A percentile compares a stretch with the other conserved stretches of the same genome.
Evolutionary conservation across 1,284 basidiomycete genomes (phyloP).

Genomic region (Irpex rosettiformis): DNA sequence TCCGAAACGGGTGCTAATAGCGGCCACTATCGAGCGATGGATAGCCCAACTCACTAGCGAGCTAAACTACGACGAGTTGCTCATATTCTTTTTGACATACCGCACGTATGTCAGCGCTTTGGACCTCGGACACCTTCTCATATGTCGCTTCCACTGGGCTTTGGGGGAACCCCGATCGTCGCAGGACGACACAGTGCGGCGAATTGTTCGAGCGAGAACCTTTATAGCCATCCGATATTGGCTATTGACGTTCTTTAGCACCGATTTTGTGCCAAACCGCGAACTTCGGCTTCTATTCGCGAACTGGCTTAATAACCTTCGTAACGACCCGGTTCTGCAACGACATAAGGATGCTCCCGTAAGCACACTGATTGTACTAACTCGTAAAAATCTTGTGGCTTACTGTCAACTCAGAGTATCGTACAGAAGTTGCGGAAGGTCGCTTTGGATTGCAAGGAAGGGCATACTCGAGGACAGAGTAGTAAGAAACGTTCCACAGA

Average conservation of each 20-base stretch:
- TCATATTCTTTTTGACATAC: slow-evolving; percentile 87
- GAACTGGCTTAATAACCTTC: slow-evolving; percentile 76
- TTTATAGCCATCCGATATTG: slow-evolving; percentile 86
- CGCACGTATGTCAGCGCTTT: slow-evolving; percentile 75
- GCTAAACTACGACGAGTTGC: slow-evolving; percentile 77
- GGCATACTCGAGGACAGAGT: slow-evolving; percentile 43
- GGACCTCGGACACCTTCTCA: slow-evolving; percentile 75
- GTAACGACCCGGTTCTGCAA: slow-evolving; percentile 63
- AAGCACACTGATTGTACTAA: slow-evolving; percentile 28
- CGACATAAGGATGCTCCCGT: slow-evolving; percentile 68
- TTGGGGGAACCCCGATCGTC: slow-evolving; percentile 49
- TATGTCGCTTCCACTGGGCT: slow-evolving; percentile 86
- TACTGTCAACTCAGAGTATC: slow-evolving; percentile 50
- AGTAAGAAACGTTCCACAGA: slow-evolving; percentile 8
- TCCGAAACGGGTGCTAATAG: slow-evolving; percentile 59
- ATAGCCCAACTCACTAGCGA: slow-evolving; percentile 84
- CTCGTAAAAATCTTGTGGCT: slow-evolving; percentile 1
- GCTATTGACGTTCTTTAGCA: slow-evolving; percentile 82
- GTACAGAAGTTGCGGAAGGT: slow-evolving; percentile 80
- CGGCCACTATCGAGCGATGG: slow-evolving; percentile 88
- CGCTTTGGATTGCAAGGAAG: slow-evolving; percentile 72
- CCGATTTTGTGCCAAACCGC: slow-evolving; percentile 81
- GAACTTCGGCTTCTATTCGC: slow-evolving; percentile 70
- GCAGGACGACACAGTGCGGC: slow-evolving; percentile 62
- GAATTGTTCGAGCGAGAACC: slow-evolving; percentile 80